Evolutionary conservation across 805 yeast genomes (phyloP).

Genomic region (Schwanniomyces sp.): DNA sequence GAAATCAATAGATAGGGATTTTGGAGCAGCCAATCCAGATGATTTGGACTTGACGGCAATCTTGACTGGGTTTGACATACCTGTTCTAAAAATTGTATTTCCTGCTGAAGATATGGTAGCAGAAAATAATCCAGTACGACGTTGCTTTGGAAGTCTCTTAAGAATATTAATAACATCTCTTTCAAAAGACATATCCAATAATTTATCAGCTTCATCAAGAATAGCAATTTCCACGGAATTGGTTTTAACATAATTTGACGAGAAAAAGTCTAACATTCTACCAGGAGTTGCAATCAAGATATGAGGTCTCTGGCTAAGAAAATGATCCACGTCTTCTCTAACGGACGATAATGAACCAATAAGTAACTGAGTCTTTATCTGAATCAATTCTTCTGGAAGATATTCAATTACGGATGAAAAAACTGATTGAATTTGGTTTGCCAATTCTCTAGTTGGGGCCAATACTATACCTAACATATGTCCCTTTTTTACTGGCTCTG

Average conservation of each 20-base stretch:
- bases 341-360: slow-evolving; percentile 65
- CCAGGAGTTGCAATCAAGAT: slow-evolving; percentile 93
- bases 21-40: slow-evolving; percentile 51
- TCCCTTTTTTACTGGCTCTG: slow-evolving; percentile 51
- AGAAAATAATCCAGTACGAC: slow-evolving; percentile 90
- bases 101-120: slow-evolving; percentile 91
- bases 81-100: slow-evolving; percentile 74
- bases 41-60: slow-evolving; percentile 65
- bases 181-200: slow-evolving; percentile 75
- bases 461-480: slow-evolving; percentile 70
- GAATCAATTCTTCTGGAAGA: slow-evolving; percentile 47
- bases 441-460: slow-evolving; percentile 72
- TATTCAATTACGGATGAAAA: slow-evolving; percentile 57
- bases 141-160: slow-evolving; percentile 76
- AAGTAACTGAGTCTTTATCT: slow-evolving; percentile 56
- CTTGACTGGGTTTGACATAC: slow-evolving; percentile 90
- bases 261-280: slow-evolving; percentile 71
- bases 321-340: slow-evolving; percentile 68
- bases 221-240: slow-evolving; percentile 69
- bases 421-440: slow-evolving; percentile 70
- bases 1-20: slow-evolving; percentile 61
- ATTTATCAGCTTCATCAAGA: slow-evolving; percentile 90
- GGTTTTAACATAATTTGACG: slow-evolving; percentile 57
- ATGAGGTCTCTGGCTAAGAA: slow-evolving; percentile 59
- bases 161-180: slow-evolving; percentile 68